Base-by-base conservation (phyloP, 768 basidiomycete species). In the Boletellus ananiceps region DNA sequence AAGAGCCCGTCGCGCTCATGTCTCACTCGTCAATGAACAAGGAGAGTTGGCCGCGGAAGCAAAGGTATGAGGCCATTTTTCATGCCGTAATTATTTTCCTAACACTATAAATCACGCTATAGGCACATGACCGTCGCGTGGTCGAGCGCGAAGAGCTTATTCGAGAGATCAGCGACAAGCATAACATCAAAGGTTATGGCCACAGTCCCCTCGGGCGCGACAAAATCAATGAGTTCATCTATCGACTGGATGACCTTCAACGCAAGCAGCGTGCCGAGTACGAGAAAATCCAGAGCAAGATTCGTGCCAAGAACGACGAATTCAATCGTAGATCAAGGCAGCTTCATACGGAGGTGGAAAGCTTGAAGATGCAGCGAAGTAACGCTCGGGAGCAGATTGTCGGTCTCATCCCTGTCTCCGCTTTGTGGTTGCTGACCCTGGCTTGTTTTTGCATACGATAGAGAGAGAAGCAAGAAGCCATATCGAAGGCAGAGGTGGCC, bases 51-150 rank as follows among this genome's bases (percentile, higher is more conserved):
- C 73, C 19, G 88, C 85, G 0, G 84, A 93, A 61, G 82, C 84
- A 36, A 82, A 88, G 70, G 92, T 85, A 51, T 11, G 44, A 27
- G 14, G 50, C 49, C 14, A 1, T 35, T 8, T 15, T 3, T 23
- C 15, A 11, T 34, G 11, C 8, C 31, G 5, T 9, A 21, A 4
- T n/a, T 34, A 46, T 12, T 49, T 25, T 6, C 5, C 15, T 44
- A 13, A 47, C 1, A 13, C 35, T 5, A 40, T 41, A 13, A 3
- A 27, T 19, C 31, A 32, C 11, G 8, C 41, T 1, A 40, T 51
- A 95, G 92, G 80, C 81, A 13, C 88, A 95, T 67, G 80, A 83
- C 46, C 72, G 78, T 40, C 83, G 86, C 21, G 68, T 93, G 34
- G 58, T 64, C 2, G 82, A 83, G 5, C 82, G 94, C 27, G 93